Conservation (phyloP, 2,329 filamentous ascomycete species). For the Falciphora oryzae region DNA sequence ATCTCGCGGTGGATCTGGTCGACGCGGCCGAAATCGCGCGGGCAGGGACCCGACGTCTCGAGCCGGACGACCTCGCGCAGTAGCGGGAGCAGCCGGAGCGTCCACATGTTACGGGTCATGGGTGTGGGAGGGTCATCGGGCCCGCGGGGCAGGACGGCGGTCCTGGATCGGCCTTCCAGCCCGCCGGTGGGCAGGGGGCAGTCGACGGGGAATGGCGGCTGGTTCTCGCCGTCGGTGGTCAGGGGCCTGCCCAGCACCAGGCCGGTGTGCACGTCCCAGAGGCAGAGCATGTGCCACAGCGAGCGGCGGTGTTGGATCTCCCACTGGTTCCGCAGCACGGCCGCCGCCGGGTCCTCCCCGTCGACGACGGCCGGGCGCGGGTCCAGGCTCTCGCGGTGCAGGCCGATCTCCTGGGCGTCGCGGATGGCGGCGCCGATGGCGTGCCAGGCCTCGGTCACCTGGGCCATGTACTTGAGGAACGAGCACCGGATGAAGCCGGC, state of each 20-base stretch:
- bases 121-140: constrained; percentile 51
- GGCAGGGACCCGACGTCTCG: constrained; percentile 50
- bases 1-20: constrained; percentile 48
- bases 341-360: constrained; percentile 35
- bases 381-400: constrained; percentile 49
- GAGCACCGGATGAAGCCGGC: constrained; percentile 50
- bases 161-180: constrained; percentile 34
- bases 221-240: constrained; percentile 43
- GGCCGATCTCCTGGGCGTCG: constrained; percentile 57
- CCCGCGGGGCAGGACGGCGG: constrained; percentile 40
- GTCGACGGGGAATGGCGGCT: constrained; percentile 48
- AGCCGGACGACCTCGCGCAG: constrained; percentile 49
- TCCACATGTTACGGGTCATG: constrained; percentile 47
- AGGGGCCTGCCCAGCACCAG: constrained; percentile 50
- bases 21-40: constrained; percentile 47
- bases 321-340: constrained; percentile 52
- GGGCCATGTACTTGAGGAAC: constrained; percentile 53
- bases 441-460: constrained; percentile 55
- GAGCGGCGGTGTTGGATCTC: constrained; percentile 48
- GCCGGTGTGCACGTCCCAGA: constrained; percentile 50
- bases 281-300: constrained; percentile 49
- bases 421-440: constrained; percentile 50
- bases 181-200: constrained; percentile 35
- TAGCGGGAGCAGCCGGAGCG: constrained; percentile 39
- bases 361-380: constrained; percentile 36